Evolutionary conservation across 352 stramenopile genomes (phyloP), one percentile per base, ranked within the genome.

Genomic region (Phytophthora cajani): DNA sequence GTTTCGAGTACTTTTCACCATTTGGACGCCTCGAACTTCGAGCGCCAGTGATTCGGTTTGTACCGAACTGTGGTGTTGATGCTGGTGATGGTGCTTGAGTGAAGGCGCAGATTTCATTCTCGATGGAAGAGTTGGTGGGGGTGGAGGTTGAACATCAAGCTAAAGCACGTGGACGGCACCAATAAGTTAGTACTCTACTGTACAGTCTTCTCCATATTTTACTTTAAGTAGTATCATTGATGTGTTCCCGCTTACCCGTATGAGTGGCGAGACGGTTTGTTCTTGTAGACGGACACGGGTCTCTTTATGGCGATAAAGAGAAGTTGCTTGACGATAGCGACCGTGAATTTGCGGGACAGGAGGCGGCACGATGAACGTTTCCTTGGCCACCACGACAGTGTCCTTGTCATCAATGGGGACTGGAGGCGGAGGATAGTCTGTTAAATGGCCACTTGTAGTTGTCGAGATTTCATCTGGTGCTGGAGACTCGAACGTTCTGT

Each of bases 11-110:
- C n/a, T 56, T 19, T 58, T 36, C 60, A 40, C 23, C n/a, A 77
- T 57, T 6, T 57, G 65, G 56, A 71, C 25, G 5, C 71, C 71
- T 42, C 57, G 71, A 36, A 77, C 40, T 46, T 64, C 60, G 17
- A 77, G 57, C 17, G 21, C 23, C 27, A 40, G 14, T 17, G 40
- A 46, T 57, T 52, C 19, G 4, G 44, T 33, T 50, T 49, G 53
- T 9, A 30, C 25, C 23, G 30, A 50, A 21, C 32, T 46, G 52
- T 14, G 52, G 4, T n/a, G 12, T 12, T 44, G 58, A 1, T 67
- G 51, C 5, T 32, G 38, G 16, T 61, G 47, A 53, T 61, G 30
- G 12, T 73, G 59, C 8, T 64, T 76, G 14, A 56, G 71, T 30
- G 71, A 58, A 11, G 66, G 62, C 11, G 62, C 66, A 14, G 42